Conservation (phyloP, 2,329 filamentous ascomycete species). For the Botrytis fragariae region DNA sequence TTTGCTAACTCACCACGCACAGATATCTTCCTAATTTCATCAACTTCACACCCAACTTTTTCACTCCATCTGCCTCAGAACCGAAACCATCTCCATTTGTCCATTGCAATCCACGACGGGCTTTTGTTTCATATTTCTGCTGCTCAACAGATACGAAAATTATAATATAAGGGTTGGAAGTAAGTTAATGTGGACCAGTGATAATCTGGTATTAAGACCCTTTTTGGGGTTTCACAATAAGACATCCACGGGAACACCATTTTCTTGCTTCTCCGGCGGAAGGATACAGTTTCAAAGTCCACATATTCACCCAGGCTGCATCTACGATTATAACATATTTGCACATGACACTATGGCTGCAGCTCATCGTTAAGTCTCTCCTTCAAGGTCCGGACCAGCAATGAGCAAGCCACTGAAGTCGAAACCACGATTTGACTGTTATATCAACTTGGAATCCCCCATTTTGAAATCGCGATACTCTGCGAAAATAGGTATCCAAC, state of each 20-base stretch:
- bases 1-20: neutral
- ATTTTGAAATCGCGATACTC: accelerated
- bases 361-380: neutral
- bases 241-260: neutral
- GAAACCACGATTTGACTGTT: neutral
- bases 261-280: too few species aligned
- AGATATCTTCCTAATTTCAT: neutral
- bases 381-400: neutral
- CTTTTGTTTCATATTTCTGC: neutral
- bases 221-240: neutral
- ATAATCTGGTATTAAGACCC: neutral
- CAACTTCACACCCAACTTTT: neutral
- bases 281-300: neutral
- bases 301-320: neutral
- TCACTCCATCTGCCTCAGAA: neutral
- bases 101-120: neutral
- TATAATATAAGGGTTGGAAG: neutral
- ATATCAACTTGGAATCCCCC: neutral
- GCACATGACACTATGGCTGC: too few species aligned
- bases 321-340: too few species aligned
- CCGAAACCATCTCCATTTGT: neutral
- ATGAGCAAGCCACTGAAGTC: neutral
- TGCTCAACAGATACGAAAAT: neutral
- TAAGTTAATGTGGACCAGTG: neutral
- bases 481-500: neutral